Conservation (phyloP, 2,329 filamentous ascomycete genomes). For the Orbilia quercus region DNA sequence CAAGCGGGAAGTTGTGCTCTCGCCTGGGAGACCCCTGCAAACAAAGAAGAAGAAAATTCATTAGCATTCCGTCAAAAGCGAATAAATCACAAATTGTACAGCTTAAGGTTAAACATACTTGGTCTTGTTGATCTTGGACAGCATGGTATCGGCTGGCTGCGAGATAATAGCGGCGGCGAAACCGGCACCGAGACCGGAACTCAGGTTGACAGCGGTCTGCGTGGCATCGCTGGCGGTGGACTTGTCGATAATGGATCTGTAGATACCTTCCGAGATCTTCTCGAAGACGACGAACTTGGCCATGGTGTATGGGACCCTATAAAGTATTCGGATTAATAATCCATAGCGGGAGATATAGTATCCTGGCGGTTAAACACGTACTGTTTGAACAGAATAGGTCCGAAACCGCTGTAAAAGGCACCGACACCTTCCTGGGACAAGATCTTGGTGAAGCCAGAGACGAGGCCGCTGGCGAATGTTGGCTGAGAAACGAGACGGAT, state of each 20-base stretch:
- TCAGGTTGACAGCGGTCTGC: constrained; percentile 84
- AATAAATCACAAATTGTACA: too few species aligned
- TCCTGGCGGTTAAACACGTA: constrained; percentile 63
- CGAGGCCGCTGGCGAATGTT: constrained; percentile 81
- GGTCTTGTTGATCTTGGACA: constrained; percentile 96
- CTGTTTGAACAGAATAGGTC: constrained; percentile 87
- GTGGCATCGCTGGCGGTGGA: constrained; percentile 72
- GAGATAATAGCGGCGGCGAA: constrained; percentile 88
- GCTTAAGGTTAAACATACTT: constrained; percentile 64
- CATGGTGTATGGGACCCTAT: constrained; percentile 85
- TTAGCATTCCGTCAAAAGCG: constrained; percentile 10
- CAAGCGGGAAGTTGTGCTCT: constrained; percentile 81
- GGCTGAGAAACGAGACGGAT: constrained; percentile 92
- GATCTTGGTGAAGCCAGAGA: constrained; percentile 85
- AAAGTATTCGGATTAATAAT: constrained; percentile 63
- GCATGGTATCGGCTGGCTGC: constrained; percentile 92
- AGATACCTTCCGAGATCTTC: constrained; percentile 82
- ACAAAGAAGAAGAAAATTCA: constrained; percentile 21
- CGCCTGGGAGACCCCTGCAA: constrained; percentile 75
- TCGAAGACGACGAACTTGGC: constrained; percentile 95
- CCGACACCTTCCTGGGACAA: constrained; percentile 81
- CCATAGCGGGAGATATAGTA: background rate
- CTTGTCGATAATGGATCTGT: constrained; percentile 76
- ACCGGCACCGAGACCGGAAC: constrained; percentile 85
- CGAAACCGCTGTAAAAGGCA: constrained; percentile 92